phyloP scores from a whole-genome alignment of 805 yeast species.

The Lipomyces kockii region DNA sequence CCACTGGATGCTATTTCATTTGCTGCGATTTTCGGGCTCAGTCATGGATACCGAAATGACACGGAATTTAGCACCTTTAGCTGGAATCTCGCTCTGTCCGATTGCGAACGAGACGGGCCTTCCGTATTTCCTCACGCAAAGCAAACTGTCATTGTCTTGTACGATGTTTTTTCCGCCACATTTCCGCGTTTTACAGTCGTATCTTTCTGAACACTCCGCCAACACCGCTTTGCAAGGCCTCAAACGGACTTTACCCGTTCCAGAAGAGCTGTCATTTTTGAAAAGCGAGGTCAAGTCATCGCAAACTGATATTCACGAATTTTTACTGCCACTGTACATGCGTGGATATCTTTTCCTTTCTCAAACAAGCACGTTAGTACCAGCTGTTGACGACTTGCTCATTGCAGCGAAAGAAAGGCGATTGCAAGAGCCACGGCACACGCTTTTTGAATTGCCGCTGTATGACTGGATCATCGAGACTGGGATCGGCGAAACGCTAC shows the following conservation, averaged over 20 bases:
- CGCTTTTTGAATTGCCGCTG: slow-evolving; percentile 11
- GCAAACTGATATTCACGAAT: slow-evolving; percentile 17
- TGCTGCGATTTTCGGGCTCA: slow-evolving; percentile 18
- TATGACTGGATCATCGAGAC: slow-evolving; percentile 13
- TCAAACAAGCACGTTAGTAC: neutral
- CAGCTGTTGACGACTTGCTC: slow-evolving; percentile 16
- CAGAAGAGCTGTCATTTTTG: slow-evolving; percentile 17
- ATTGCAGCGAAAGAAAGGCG: neutral
- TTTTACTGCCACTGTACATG: slow-evolving; percentile 26
- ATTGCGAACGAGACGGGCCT: neutral
- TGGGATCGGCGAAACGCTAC: neutral
- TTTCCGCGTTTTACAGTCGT: slow-evolving; percentile 28
- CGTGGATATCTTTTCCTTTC: slow-evolving; percentile 31
- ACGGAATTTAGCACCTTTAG: slow-evolving; percentile 9
- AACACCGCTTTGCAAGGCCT: neutral
- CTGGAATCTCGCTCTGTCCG: slow-evolving; percentile 30
- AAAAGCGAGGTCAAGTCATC: slow-evolving; percentile 4
- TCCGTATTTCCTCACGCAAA: slow-evolving; percentile 27
- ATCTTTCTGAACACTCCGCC: slow-evolving; percentile 11
- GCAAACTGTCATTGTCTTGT: slow-evolving; percentile 20
- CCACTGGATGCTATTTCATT: slow-evolving; percentile 19
- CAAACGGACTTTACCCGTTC: slow-evolving; percentile 22
- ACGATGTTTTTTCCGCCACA: slow-evolving; percentile 28
- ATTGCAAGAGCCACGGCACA: neutral
- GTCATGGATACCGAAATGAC: slow-evolving; percentile 18